phyloP scores from a whole-genome alignment of 2,329 filamentous ascomycete species.

The Magnaporthales sp. region DNA sequence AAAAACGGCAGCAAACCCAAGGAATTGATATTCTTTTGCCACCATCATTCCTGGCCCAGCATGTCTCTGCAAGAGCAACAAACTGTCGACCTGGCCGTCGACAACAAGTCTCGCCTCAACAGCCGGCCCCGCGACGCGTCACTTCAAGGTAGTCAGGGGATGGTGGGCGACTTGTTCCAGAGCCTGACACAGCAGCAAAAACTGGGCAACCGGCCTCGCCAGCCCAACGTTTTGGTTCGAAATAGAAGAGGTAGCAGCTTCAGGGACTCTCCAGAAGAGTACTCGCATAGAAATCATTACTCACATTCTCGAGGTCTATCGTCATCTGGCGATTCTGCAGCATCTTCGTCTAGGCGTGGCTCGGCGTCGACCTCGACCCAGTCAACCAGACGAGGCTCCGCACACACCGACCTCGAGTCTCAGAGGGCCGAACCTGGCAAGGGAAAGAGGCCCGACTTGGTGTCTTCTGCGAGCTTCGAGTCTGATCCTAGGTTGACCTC shows the following conservation, averaged over 20 bases:
- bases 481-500: background rate
- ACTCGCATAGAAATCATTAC: background rate
- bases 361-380: background rate
- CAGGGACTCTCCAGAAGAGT: background rate
- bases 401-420: background rate
- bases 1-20: background rate
- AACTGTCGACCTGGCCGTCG: background rate
- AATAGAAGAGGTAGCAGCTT: background rate
- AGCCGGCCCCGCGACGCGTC: background rate
- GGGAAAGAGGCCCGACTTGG: background rate
- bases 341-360: background rate
- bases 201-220: background rate
- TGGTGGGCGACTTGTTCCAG: background rate
- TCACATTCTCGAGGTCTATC: background rate
- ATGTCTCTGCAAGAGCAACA: conserved; percentile 1
- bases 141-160: background rate
- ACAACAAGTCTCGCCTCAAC: background rate
- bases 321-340: background rate
- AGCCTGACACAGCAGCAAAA: conserved; percentile 2
- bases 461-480: background rate
- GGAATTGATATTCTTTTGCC: background rate
- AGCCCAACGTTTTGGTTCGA: conserved; percentile 3
- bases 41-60: background rate
- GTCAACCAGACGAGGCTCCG: background rate
- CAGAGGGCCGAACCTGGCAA: background rate